A percentile compares a stretch with the other conserved stretches of the same genome.
Conservation (phyloP, 1,284 basidiomycete species). For the Pseudozyma tsukubaensis region DNA sequence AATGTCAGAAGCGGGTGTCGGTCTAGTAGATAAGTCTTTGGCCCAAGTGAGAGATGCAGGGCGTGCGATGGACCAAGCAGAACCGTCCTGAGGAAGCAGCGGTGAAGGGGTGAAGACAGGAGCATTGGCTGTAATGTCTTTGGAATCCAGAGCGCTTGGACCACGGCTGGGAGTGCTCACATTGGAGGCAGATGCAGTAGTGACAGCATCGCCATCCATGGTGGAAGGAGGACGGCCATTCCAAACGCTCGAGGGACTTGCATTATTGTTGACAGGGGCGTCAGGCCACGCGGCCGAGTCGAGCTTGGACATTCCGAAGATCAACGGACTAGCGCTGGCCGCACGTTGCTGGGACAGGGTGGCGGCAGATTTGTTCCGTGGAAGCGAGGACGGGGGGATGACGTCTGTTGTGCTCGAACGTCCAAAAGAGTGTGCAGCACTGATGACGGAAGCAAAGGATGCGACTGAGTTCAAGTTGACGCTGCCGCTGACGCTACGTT, state of each 20-base stretch:
- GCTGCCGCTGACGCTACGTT: constrained; percentile 38
- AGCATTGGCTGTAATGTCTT: constrained; percentile 19
- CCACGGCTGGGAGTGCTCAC: constrained; percentile 43
- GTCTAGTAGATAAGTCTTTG: constrained; percentile 21
- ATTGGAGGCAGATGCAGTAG: constrained; percentile 41
- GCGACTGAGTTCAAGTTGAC: constrained; percentile 8
- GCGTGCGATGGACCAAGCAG: constrained; percentile 35
- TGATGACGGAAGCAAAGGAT: constrained; percentile 15
- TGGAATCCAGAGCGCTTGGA: constrained; percentile 23
- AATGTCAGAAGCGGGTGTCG: constrained; percentile 12
- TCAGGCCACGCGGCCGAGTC: constrained; percentile 42
- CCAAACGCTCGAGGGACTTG: constrained; percentile 47
- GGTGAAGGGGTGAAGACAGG: constrained; percentile 38
- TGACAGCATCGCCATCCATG: constrained; percentile 41
- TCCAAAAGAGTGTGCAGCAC: background rate
- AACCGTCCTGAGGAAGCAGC: constrained; percentile 36
- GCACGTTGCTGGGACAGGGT: constrained; percentile 11
- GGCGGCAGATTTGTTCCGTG: background rate
- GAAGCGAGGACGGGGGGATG: background rate
- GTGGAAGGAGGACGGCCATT: constrained; percentile 35
- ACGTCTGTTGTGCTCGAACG: background rate
- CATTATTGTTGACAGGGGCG: constrained; percentile 18
- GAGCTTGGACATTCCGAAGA: constrained; percentile 30
- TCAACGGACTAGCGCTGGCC: constrained; percentile 6
- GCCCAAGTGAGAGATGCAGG: constrained; percentile 35